These are phyloP conservation scores for Excoecaria agallocha DNA, from an alignment of 345 rosid species.

Conservation along the genomic window DNA sequence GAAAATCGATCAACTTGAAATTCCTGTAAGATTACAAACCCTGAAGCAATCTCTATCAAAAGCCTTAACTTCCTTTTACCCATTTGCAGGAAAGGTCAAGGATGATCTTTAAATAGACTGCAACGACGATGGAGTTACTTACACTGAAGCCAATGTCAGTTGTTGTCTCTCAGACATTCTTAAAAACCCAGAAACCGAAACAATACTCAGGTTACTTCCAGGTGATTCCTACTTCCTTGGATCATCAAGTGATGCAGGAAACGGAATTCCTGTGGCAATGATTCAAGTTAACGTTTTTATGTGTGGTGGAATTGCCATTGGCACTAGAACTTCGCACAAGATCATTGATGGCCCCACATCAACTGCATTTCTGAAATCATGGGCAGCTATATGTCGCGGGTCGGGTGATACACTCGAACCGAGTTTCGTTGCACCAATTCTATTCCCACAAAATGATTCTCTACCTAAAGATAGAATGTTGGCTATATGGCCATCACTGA, in stretches of 20 bases:
- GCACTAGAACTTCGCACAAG: constrained; percentile 39
- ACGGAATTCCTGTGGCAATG: constrained; percentile 14
- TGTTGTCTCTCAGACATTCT: constrained; percentile 13
- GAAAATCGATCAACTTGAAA: not conserved
- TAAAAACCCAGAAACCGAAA: constrained; percentile 3
- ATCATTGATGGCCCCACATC: constrained; percentile 43
- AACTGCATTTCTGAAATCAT: constrained; percentile 37
- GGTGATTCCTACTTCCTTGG: not conserved
- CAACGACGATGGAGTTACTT: constrained; percentile 21
- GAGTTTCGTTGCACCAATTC: constrained; percentile 30
- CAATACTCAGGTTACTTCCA: constrained; percentile 19
- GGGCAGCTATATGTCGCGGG: constrained; percentile 33
- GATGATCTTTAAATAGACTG: constrained; percentile 16
- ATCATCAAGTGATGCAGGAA: not conserved
- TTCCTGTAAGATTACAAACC: constrained; percentile 1
- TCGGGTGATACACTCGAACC: constrained; percentile 15
- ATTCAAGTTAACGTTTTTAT: constrained; percentile 26
- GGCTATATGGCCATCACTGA: not conserved
- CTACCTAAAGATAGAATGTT: not conserved
- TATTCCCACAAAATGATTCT: constrained; percentile 26
- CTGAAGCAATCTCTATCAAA: constrained; percentile 18
- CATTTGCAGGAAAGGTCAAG: constrained; percentile 24
- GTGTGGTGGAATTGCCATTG: constrained; percentile 49
- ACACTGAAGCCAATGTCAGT: not conserved
- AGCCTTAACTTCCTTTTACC: constrained; percentile 21